phyloP scores from a whole-genome alignment of 306 rosid species.

The Crotalaria pallida region DNA sequence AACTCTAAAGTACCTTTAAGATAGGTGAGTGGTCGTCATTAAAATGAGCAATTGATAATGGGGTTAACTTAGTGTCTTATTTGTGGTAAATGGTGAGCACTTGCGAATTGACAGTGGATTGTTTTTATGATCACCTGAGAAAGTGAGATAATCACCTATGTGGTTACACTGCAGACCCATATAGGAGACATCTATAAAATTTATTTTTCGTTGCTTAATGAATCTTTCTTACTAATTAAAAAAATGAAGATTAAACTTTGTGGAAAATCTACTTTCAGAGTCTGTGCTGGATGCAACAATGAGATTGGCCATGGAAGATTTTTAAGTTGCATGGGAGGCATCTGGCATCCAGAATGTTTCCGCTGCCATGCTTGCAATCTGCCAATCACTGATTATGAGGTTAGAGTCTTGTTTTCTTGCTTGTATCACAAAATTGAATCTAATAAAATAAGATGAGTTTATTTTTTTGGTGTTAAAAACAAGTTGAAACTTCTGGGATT shows the following conservation, averaged over 20 bases:
- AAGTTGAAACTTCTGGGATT: neutral
- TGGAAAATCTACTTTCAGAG: conserved; percentile 41
- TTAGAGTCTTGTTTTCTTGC: conserved; percentile 15
- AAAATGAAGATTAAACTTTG: conserved; percentile 6
- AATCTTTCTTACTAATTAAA: neutral
- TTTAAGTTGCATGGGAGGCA: conserved; percentile 80
- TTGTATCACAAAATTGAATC: neutral
- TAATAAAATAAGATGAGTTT: conserved; percentile 6
- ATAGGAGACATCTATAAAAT: neutral
- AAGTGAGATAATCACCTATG: neutral
- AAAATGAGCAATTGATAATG: neutral
- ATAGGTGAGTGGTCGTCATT: neutral
- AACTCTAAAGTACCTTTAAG: neutral
- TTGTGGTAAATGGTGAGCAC: neutral
- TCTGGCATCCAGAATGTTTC: conserved; percentile 96
- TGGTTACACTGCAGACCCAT: conserved; percentile 2
- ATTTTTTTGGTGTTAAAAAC: neutral
- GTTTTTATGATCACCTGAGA: neutral
- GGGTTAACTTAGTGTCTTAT: neutral
- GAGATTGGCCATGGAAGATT: conserved; percentile 80
- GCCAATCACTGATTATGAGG: conserved; percentile 93
- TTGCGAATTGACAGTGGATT: neutral
- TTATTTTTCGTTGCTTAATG: neutral
- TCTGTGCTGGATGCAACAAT: conserved; percentile 87
- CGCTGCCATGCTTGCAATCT: conserved; percentile 65